Conservation (phyloP, 2,329 filamentous ascomycete genomes). For the Microdochium bolleyi region DNA sequence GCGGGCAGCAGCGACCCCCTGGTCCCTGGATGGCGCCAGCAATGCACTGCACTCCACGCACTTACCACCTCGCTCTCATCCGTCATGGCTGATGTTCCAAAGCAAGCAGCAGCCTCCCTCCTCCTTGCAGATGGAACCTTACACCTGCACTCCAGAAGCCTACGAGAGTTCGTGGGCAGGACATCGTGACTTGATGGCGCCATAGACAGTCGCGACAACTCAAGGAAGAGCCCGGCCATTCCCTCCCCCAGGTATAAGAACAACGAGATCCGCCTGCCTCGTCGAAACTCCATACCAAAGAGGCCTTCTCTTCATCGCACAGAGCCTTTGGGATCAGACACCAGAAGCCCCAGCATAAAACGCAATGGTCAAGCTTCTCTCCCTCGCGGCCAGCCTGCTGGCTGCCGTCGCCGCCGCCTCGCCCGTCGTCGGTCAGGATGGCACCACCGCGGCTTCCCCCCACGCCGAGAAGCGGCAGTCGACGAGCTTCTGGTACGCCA, state of each 20-base stretch:
- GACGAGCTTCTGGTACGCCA: slow-evolving; percentile 31
- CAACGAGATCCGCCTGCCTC: neutral
- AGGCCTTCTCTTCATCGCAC: neutral
- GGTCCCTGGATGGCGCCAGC: no score
- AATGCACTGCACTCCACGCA: no score
- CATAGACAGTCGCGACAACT: neutral
- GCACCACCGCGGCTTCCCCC: neutral
- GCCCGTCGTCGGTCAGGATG: neutral
- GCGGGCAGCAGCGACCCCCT: no score
- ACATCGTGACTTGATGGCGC: neutral
- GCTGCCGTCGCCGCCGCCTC: neutral
- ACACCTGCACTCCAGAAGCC: no score
- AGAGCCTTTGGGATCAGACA: neutral
- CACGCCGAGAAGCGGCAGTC: slow-evolving; percentile 1
- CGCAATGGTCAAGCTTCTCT: neutral
- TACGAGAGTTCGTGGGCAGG: no score
- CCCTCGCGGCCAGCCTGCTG: neutral
- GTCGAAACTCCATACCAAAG: neutral
- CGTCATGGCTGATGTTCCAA: neutral
- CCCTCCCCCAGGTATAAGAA: neutral
- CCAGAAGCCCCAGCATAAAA: neutral
- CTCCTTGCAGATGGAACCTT: neutral
- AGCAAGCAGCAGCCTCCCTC: neutral
- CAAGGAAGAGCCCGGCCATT: neutral
- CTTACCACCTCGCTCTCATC: neutral